Evolutionary conservation across 768 basidiomycete genomes (phyloP), one percentile per base, ranked within the genome.

Genomic region (Mycena chlorophos): DNA sequence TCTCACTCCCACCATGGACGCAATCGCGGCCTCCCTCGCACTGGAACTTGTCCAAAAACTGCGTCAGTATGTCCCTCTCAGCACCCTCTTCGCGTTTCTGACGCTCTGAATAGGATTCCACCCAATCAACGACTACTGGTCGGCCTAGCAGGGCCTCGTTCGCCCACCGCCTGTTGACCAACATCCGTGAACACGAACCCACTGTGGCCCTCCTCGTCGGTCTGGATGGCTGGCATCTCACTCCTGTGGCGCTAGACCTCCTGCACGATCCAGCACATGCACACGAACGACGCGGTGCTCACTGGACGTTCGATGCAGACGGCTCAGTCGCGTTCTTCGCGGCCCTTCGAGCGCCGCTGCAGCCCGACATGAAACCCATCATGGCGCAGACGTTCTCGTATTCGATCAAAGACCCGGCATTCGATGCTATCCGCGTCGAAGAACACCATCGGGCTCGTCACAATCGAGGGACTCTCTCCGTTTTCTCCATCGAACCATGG

Each of bases 161-260:
- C 28, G 82, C 92, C 13, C 71, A 73, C 52, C 76, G 81, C 5
- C 67, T 96, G 37, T 76, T 83, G 2, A 66, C 78, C 19, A 69
- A 74, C 28, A 65, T 82, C 57, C 91, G 92, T 63, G 52, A 65
- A 0, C 63, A 80, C 22, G 8, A 4, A 13, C 43, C n/a, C 14
- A 29, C 37, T 30, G 42, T 54, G 20, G 90, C 86, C 4, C 76
- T 89, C 28, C 79, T 92, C 39, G 82, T 97, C 10, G 84, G 89
- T 5, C 75, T 94, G 34, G 95, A 98, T 66, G 95, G 96, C 12
- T 98, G 94, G 93, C 95, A 98, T 69, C 78, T 89, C 56, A 82
- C 89, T 17, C 83, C 92, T 22, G 80, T 83, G 3, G 84, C 90
- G 60, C 82, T 98, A 23, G 91, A 91, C 64, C 66, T 73, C 20